phyloP scores from a whole-genome alignment of 2,329 filamentous ascomycete species.

The Aspergillus arachidicola region DNA sequence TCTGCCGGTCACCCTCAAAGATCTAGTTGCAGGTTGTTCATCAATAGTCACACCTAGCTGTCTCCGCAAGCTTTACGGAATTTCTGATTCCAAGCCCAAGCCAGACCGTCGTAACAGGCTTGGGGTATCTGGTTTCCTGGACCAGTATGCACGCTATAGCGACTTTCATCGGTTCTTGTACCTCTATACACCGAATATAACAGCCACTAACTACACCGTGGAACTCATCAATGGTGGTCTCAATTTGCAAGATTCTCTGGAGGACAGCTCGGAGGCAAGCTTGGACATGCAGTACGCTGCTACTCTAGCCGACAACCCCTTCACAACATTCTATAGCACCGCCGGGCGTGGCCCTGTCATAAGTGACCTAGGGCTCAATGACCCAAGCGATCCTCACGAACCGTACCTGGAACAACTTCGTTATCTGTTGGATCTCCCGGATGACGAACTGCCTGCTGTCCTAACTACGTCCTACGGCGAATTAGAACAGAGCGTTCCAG shows the following conservation, averaged over 20 bases:
- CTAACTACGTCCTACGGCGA: constrained; percentile 73
- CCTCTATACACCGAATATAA: constrained; percentile 55
- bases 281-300: constrained; percentile 66
- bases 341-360: constrained; percentile 58
- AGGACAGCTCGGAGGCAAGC: constrained; percentile 60
- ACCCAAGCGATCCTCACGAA: constrained; percentile 58
- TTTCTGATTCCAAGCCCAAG: constrained; percentile 33
- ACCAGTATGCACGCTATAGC: constrained; percentile 54
- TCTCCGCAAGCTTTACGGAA: constrained; percentile 53
- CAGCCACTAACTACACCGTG: constrained; percentile 59
- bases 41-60: constrained; percentile 51
- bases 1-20: constrained; percentile 16
- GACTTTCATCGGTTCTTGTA: constrained; percentile 62
- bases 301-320: constrained; percentile 57
- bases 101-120: constrained; percentile 43
- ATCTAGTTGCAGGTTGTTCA: constrained; percentile 39
- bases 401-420: constrained; percentile 67
- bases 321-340: constrained; percentile 62
- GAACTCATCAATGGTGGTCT: constrained; percentile 60
- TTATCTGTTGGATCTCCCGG: constrained; percentile 59
- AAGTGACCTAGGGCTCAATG: constrained; percentile 50
- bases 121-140: constrained; percentile 53
- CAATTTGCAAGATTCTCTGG: constrained; percentile 49
- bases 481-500: constrained; percentile 64
- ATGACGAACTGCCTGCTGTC: constrained; percentile 62